Evolutionary conservation across 345 rosid genomes (phyloP).

Genomic region (Aegle marmelos): DNA sequence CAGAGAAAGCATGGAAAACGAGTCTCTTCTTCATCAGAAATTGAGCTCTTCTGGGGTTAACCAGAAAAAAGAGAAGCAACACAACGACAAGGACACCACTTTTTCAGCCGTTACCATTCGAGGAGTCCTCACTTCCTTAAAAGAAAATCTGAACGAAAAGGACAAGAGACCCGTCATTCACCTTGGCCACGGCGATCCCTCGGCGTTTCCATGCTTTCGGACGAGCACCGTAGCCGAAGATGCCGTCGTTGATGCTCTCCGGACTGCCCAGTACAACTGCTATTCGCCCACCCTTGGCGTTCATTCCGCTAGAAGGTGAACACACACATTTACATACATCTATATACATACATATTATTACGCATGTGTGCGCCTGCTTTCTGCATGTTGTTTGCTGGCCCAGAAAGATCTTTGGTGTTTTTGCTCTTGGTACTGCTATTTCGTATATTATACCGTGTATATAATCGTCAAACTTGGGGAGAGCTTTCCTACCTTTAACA

Average conservation of each 20-base stretch:
- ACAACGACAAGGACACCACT: background rate
- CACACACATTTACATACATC: background rate
- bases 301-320: conserved; percentile 57
- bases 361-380: no score
- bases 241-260: conserved; percentile 47
- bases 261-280: conserved; percentile 49
- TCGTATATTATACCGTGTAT: no score
- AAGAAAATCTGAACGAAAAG: conserved; percentile 36
- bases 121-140: conserved; percentile 34
- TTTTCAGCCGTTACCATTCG: conserved; percentile 36
- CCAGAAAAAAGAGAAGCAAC: no score
- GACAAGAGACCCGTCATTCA: conserved; percentile 38
- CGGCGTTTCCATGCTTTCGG: conserved; percentile 57
- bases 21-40: no score
- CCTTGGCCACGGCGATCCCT: conserved; percentile 79
- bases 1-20: no score
- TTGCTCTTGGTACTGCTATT: no score
- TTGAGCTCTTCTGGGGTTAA: no score
- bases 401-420: no score
- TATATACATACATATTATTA: background rate
- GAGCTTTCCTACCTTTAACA: no score
- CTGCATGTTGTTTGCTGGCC: no score
- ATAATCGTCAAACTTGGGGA: no score
- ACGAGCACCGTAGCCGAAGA: conserved; percentile 52
- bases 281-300: conserved; percentile 53